Evolutionary conservation across 306 rosid genomes (phyloP).

Genomic region (Luffa acutangula): DNA sequence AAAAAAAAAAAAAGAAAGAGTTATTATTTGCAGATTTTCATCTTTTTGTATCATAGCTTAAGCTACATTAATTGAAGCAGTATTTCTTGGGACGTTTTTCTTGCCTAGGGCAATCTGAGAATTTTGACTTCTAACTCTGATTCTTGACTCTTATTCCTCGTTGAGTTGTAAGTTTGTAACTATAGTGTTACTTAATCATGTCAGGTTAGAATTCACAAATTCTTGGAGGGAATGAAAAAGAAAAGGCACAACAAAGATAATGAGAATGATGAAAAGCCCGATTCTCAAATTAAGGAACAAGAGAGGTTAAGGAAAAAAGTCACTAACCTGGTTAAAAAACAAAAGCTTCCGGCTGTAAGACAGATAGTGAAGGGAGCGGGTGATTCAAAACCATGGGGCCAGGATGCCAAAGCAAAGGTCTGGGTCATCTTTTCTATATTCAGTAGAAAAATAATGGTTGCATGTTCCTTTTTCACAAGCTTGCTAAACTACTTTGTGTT

Average conservation of each 20-base stretch:
- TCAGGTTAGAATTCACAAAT: slow-evolving; percentile 76
- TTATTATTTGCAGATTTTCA: background rate
- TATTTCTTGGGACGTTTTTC: background rate
- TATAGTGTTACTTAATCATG: slow-evolving; percentile 19
- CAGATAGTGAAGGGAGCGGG: slow-evolving; percentile 38
- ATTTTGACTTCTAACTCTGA: background rate
- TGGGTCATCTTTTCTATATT: slow-evolving; percentile 15
- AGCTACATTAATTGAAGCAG: background rate
- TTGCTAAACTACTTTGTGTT: slow-evolving; percentile 3
- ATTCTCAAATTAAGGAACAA: slow-evolving; percentile 25
- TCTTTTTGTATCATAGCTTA: background rate
- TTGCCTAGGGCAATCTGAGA: background rate
- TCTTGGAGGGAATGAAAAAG: slow-evolving; percentile 54
- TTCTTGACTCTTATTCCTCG: background rate
- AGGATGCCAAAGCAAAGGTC: slow-evolving; percentile 60
- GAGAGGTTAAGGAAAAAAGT: slow-evolving; percentile 68
- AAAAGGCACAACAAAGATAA: slow-evolving; percentile 33
- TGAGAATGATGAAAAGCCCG: slow-evolving; percentile 26
- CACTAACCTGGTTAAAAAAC: slow-evolving; percentile 60
- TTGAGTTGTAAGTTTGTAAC: slow-evolving; percentile 5
- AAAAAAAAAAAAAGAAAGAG: too few relatives aligned
- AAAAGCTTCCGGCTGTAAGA: slow-evolving; percentile 50
- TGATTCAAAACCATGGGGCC: slow-evolving; percentile 62
- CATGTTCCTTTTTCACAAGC: slow-evolving; percentile 7
- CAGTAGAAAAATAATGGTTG: slow-evolving; percentile 1